These are phyloP conservation scores for Hymenoscyphus salicellus DNA, from an alignment of 2,329 filamentous ascomycete species.

Conservation along the genomic window DNA sequence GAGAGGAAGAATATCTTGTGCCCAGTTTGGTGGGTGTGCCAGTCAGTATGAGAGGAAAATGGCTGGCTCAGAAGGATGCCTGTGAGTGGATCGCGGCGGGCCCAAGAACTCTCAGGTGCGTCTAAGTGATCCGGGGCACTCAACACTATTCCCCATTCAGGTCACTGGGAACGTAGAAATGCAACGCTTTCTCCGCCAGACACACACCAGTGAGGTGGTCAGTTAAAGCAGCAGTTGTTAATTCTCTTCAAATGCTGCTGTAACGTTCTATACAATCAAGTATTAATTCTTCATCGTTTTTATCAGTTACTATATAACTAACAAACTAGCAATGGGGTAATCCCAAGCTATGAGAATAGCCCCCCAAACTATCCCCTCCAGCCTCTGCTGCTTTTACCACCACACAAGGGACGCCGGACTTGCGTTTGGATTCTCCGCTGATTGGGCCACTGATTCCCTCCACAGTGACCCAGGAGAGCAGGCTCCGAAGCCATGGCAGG, in stretches of 20 bases:
- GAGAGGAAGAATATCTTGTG: no score
- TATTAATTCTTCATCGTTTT: no score
- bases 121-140: neutral
- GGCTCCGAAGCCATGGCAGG: neutral
- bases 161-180: neutral
- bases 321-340: no score
- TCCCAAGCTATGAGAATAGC: no score
- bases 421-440: neutral
- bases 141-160: neutral
- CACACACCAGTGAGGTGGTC: neutral
- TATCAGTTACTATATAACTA: no score
- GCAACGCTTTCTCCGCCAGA: neutral
- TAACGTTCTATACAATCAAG: no score
- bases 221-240: neutral
- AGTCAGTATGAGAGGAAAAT: neutral
- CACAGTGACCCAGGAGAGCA: constrained; percentile 1
- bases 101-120: neutral
- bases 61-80: neutral
- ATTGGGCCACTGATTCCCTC: neutral
- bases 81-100: neutral
- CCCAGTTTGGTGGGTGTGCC: no score
- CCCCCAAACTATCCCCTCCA: neutral
- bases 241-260: no score
- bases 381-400: neutral
- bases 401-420: neutral